A percentile compares a stretch with the other conserved stretches of the same genome.
Conservation (phyloP, 352 stramenopile species). For the Achlya hypogyna region DNA sequence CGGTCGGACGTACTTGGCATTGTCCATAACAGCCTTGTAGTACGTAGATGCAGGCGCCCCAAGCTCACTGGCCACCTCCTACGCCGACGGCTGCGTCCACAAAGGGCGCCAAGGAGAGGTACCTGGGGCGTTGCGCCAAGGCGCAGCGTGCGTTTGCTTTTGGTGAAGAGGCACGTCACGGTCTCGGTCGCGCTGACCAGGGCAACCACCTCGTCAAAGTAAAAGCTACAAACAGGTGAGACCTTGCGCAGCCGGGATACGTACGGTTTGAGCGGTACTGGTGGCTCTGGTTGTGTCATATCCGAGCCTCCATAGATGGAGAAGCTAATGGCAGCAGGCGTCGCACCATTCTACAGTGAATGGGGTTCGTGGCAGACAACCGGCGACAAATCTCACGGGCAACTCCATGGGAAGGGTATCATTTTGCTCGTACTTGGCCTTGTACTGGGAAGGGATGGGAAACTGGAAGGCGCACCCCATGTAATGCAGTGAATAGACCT, state of each 20-base stretch:
- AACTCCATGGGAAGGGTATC: slow-evolving; percentile 76
- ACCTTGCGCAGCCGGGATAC: neutral
- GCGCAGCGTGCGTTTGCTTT: slow-evolving; percentile 53
- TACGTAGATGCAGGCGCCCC: slow-evolving; percentile 67
- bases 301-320: slow-evolving; percentile 57
- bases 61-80: slow-evolving; percentile 75
- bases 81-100: neutral
- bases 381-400: slow-evolving; percentile 29
- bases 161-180: slow-evolving; percentile 36
- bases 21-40: slow-evolving; percentile 59
- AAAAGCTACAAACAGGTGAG: slow-evolving; percentile 32
- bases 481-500: slow-evolving; percentile 73
- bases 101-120: neutral
- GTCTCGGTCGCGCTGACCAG: slow-evolving; percentile 36
- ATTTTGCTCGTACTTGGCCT: slow-evolving; percentile 60
- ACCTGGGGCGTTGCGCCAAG: slow-evolving; percentile 78
- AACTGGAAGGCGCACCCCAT: slow-evolving; percentile 64
- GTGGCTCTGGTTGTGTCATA: slow-evolving; percentile 29
- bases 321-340: slow-evolving; percentile 55
- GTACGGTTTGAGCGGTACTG: slow-evolving; percentile 43
- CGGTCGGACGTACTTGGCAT: slow-evolving; percentile 36
- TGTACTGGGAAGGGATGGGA: slow-evolving; percentile 65
- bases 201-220: slow-evolving; percentile 62
- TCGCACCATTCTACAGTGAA: slow-evolving; percentile 49
- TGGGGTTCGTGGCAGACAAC: neutral